Evolutionary conservation across 176 grass and related monocot genomes (phyloP).

Genomic region (Saccharum officinarum): DNA sequence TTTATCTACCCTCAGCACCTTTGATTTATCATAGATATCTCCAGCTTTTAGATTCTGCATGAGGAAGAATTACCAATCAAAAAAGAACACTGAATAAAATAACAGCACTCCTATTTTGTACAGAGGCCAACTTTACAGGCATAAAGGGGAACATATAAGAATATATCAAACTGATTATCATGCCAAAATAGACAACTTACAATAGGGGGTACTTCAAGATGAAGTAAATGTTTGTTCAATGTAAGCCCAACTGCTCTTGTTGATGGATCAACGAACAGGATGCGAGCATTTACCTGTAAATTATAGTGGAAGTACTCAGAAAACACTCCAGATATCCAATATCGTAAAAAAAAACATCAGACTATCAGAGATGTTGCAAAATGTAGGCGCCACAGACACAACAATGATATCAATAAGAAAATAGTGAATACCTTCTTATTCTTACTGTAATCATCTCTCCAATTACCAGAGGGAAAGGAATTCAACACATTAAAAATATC

Average conservation of each 20-base stretch:
- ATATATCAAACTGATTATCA: slow-evolving; percentile 3
- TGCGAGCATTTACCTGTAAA: slow-evolving; percentile 83
- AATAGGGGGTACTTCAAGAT: slow-evolving; percentile 68
- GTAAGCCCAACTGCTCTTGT: slow-evolving; percentile 96
- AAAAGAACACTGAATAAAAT: slow-evolving; percentile 11
- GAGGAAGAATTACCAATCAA: background rate
- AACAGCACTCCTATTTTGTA: background rate
- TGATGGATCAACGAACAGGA: slow-evolving; percentile 95
- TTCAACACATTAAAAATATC: slow-evolving; percentile 88
- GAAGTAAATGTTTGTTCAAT: slow-evolving; percentile 70
- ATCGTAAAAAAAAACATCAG: background rate
- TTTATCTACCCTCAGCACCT: slow-evolving; percentile 83
- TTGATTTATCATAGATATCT: slow-evolving; percentile 83
- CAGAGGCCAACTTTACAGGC: slow-evolving; percentile 11
- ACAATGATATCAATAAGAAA: slow-evolving; percentile 27
- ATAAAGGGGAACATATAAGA: slow-evolving; percentile 22
- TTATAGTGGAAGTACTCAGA: slow-evolving; percentile 31
- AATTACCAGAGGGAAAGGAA: slow-evolving; percentile 50
- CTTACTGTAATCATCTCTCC: slow-evolving; percentile 85
- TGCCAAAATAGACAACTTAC: slow-evolving; percentile 53
- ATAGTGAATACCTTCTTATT: slow-evolving; percentile 72
- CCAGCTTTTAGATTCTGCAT: slow-evolving; percentile 77
- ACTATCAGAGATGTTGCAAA: background rate
- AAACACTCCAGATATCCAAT: background rate
- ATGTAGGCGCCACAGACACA: background rate